Percentiles rank a stretch among this genome's conserved stretches.
Evolutionary conservation across 108 stramenopile species (phyloP).

Genomic region (Skeletonema costatum): DNA sequence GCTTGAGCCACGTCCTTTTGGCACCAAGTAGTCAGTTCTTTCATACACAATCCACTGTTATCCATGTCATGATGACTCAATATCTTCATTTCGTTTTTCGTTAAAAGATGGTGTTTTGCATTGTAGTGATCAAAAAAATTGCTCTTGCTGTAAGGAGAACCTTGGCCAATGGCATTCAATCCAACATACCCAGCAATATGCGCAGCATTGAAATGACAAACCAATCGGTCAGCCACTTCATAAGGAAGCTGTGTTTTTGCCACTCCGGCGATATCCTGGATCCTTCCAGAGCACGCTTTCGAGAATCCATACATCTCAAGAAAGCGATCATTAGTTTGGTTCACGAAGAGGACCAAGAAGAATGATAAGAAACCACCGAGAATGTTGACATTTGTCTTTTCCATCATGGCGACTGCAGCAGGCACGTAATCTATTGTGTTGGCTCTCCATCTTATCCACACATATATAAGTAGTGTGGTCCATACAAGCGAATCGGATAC

Average conservation of each 20-base stretch:
- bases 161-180: slow-evolving; percentile 22
- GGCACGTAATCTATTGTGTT: slow-evolving; percentile 20
- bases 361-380: slow-evolving; percentile 59
- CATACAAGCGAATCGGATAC: slow-evolving; percentile 36
- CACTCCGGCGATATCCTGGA: slow-evolving; percentile 52
- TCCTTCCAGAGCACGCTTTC: slow-evolving; percentile 52
- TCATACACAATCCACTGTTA: slow-evolving; percentile 13
- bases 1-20: slow-evolving; percentile 3
- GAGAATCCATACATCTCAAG: slow-evolving; percentile 42
- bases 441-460: slow-evolving; percentile 25
- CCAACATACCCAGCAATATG: slow-evolving; percentile 60
- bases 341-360: slow-evolving; percentile 62
- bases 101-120: slow-evolving; percentile 29
- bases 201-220: slow-evolving; percentile 60
- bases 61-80: slow-evolving; percentile 44
- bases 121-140: slow-evolving; percentile 51
- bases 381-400: slow-evolving; percentile 24
- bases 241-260: slow-evolving; percentile 33
- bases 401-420: slow-evolving; percentile 9
- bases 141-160: slow-evolving; percentile 22
- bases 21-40: slow-evolving; percentile 30
- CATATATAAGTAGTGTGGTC: slow-evolving; percentile 34
- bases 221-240: slow-evolving; percentile 32
- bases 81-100: slow-evolving; percentile 29
- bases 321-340: slow-evolving; percentile 49